Base-by-base conservation (phyloP, 129 eudicot genomes). In the Mikania micrantha region DNA sequence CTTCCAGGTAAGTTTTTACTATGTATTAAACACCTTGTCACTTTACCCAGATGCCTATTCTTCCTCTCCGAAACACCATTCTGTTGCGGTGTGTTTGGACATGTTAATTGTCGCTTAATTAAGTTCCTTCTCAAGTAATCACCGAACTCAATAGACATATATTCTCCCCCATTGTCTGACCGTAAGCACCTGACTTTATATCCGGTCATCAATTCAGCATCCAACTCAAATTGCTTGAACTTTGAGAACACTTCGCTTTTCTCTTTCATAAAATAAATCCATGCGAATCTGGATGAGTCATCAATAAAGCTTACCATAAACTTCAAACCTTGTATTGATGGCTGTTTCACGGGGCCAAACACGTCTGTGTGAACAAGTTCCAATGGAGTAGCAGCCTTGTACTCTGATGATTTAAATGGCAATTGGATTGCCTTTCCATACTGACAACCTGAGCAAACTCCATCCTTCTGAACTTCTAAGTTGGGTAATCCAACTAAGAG, bases 241-340 rank as follows among this genome's bases (percentile, higher is more conserved):
- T 67, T 67, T 2, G 12, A 6, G 29, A 67, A 67, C 0, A 25
- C 17, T n/a, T 67, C 71, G 15, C 20, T 22, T 15, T 65, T 65
- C 21, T 65, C 57, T 9, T 24, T 42, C 57, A 25, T 65, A 19
- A 67, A 67, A n/a, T 67, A 49, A 8, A 67, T 31, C 61, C 72
- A 49, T 5, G 17, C 31, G 49, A 25, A 67, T 11, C 62, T 67
- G 1, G 32, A 49, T 19, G 17, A 68, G 12, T 50, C 62, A 10
- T 50, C 59, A 39, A 39, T 28, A 3, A 39, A 39, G 12, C 13
- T 7, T 7, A 39, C 44, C 44, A 39, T 39, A 15, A 7, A 39
- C 44, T 15, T 39, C 0, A 39, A 39, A 39, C 44, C 44, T 39
- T 39, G 13, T 15, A 5, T 39, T 9, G 44, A 39, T 0, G 13